Evolutionary conservation across 306 rosid genomes (phyloP), one percentile per base, ranked within the genome.

Genomic region (Vigna reflexopilosa): DNA sequence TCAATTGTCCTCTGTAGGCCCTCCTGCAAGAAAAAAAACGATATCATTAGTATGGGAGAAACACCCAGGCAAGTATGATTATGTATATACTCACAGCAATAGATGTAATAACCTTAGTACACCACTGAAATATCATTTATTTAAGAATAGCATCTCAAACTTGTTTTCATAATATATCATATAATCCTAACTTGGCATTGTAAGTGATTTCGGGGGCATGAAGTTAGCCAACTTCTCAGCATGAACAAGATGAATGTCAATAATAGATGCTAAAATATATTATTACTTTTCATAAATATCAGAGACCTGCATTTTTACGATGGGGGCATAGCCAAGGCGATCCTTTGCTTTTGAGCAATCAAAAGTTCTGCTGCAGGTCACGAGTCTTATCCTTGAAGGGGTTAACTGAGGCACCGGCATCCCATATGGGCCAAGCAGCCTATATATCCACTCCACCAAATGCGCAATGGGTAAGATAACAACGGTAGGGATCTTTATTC

Each of bases 341-440:
- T 93, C 97, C 72, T 93, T 89, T 80, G 99, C 98, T 85, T 93
- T 95, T 62, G 96, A 88, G 84, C 91, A 85, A 85, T 86, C 88
- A 68, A 93, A 95, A 83, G 97, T 72, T 88, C 99, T 88, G 86
- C 84, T 89, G 87, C 98, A 89, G 75, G 96, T 85, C 54, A 88
- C 82, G n/a, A 95, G 92, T 83, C 97, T 90, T 82, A 95, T 72
- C 85, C 99, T 93, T 75, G 99, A 93, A 80, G 99, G 99, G 20
- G 90, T 96, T 86, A 96, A 84, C 88, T 96, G 99, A 6, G 99
- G 99, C 74, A 96, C 96, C 72, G 87, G 86, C 99, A 96, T 96
- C 44, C 99, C 99, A 83, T 91, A 96, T 67, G 97, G 97, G 51
- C 97, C 96, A 22, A 96, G 86, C 77, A 96, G 90, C 90, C 65